Base-by-base conservation (phyloP, 2,329 filamentous ascomycete species). In the Simplicillium sp. region DNA sequence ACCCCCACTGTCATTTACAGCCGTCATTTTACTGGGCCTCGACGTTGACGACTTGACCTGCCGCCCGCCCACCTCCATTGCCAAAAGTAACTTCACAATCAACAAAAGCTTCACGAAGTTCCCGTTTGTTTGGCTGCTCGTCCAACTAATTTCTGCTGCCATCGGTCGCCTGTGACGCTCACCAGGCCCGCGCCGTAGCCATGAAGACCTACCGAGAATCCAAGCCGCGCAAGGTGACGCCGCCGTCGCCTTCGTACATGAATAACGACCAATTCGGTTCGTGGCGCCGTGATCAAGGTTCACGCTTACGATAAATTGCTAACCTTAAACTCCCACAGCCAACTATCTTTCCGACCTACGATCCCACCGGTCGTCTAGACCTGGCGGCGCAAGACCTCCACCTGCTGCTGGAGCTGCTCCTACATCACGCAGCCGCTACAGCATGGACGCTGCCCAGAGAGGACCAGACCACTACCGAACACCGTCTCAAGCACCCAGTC, bases 341-440 rank as follows among this genome's bases (percentile, higher is more conserved):
- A 69, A 70, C 45, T 89, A 87, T 58, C 73, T 88, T 29, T 70
- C 80, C 50, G 77, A 81, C 49, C 73, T 90, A 29, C 80, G 85
- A 50, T 77, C 73, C 50, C 84, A 75, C 59, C 78, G 81, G 39
- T 68, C 78, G 42, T 68, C 73, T 29, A 74, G 84, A 42, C 84
- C 84, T 8, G 82, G 77, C 42, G 84, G 84, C 46, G 82, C 83
- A 38, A 72, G 84, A 48, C 83, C 84, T 44, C 73, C 71, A 41
- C 73, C 74, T 16, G 54, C 42, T 49, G 46, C 51, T 57, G 54
- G 50, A 50, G 16, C 52, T 50, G 28, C 58, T 51, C 38, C 57
- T 59, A 43, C 50, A 15, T 36, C 44, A 48, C 48, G 50, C 35
- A 51, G 58, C 40, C 55, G 57, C 34, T 50, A 53, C 47, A 55